A percentile compares a stretch with the other conserved stretches of the same genome.
These are phyloP conservation scores for Ocimum tenuiflorum DNA, from an alignment of 257 asterid genomes.

Conservation along the genomic window DNA sequence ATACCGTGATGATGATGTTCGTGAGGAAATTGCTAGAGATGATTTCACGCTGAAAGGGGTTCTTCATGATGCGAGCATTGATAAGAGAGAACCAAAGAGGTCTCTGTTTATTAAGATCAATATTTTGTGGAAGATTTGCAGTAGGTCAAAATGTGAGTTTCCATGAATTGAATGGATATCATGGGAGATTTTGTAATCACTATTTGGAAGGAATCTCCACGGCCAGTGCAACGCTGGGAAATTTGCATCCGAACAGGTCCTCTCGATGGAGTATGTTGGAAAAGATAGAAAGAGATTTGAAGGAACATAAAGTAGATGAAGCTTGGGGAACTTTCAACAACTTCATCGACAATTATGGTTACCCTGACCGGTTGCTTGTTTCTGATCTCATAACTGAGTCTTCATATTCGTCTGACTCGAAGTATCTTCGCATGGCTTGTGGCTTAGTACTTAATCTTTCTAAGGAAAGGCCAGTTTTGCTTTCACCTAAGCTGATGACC, in stretches of 20 bases:
- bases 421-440: constrained; percentile 53
- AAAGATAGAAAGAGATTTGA: constrained; percentile 55
- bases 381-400: constrained; percentile 45
- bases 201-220: constrained; percentile 24
- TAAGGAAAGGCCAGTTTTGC: constrained; percentile 43
- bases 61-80: constrained; percentile 17
- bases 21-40: not conserved
- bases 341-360: constrained; percentile 58
- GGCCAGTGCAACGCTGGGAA: constrained; percentile 24
- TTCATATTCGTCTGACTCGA: constrained; percentile 56
- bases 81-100: constrained; percentile 21
- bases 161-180: constrained; percentile 8
- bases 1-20: not conserved
- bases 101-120: constrained; percentile 24
- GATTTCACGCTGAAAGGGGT: not conserved
- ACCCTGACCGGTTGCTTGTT: constrained; percentile 42
- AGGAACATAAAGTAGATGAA: constrained; percentile 48
- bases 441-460: constrained; percentile 43
- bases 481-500: constrained; percentile 38
- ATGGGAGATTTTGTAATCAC: not conserved
- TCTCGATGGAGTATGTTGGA: constrained; percentile 38
- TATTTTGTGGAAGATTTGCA: constrained; percentile 17
- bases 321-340: constrained; percentile 64
- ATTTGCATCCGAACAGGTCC: constrained; percentile 28
- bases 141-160: constrained; percentile 2